Percentiles rank a stretch among this genome's conserved stretches.
These are phyloP conservation scores for Penicillium canariense DNA, from an alignment of 495 filamentous ascomycete genomes.

Conservation along the genomic window DNA sequence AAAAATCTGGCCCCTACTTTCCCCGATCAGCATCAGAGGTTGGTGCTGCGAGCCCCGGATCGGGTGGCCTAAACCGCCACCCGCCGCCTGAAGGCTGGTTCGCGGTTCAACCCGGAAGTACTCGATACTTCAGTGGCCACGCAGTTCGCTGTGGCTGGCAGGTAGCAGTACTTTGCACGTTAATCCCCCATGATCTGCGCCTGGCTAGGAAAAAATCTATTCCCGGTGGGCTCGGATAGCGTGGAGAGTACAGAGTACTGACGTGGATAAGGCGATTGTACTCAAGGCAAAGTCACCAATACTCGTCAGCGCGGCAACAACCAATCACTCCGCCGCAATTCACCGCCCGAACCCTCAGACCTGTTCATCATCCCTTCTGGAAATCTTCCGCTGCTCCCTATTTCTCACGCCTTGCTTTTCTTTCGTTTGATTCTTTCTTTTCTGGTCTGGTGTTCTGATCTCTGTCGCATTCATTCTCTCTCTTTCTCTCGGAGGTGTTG, in stretches of 20 bases:
- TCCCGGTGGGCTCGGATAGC: conserved; percentile 1
- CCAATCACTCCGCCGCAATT: conserved; percentile 24
- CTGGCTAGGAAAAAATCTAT: conserved; percentile 17
- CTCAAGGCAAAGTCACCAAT: background rate
- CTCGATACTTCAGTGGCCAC: conserved; percentile 13
- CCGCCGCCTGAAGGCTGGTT: background rate
- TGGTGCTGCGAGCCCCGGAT: conserved; percentile 13
- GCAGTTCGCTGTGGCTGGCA: background rate
- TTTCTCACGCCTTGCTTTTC: conserved; percentile 9
- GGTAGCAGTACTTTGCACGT: conserved; percentile 20
- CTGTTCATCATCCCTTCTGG: conserved; percentile 16
- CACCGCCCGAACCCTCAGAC: conserved; percentile 29
- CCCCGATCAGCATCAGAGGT: conserved; percentile 13
- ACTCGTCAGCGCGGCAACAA: too few species aligned
- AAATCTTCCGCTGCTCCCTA: conserved; percentile 24
- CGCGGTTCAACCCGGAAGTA: too few species aligned
- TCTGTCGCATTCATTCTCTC: conserved; percentile 8
- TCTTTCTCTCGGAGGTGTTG: conserved; percentile 11
- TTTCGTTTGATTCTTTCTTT: conserved; percentile 15
- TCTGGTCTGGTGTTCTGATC: conserved; percentile 10
- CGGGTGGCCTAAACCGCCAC: conserved; percentile 21
- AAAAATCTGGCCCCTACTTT: conserved; percentile 8
- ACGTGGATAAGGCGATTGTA: too few species aligned
- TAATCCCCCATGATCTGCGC: conserved; percentile 23
- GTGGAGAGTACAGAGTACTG: conserved; percentile 5